A percentile compares a stretch with the other conserved stretches of the same genome.
phyloP scores from a whole-genome alignment of 1,139 yeast species.

The Sugiyamaella castrensis region DNA sequence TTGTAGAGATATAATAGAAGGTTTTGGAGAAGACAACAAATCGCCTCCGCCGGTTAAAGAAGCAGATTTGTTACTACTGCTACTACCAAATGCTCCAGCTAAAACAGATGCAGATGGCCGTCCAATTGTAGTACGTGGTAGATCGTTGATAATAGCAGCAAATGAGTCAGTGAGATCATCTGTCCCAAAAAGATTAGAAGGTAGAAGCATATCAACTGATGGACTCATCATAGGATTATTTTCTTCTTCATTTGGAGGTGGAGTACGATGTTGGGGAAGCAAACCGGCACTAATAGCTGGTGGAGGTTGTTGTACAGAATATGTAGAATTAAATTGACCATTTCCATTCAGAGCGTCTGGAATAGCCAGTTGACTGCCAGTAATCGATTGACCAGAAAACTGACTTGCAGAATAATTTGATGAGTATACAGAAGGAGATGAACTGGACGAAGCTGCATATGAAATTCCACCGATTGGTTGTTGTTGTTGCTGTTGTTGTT shows the following conservation, averaged over 20 bases:
- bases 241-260: conserved; percentile 6
- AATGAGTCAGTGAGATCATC: conserved; percentile 32
- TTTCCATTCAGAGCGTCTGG: too few species aligned
- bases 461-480: too few species aligned
- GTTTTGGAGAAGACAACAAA: conserved; percentile 22
- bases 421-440: too few species aligned
- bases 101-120: conserved; percentile 28
- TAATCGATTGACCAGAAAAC: too few species aligned
- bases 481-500: not conserved
- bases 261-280: conserved; percentile 2
- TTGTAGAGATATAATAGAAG: conserved; percentile 20
- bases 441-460: too few species aligned
- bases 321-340: too few species aligned
- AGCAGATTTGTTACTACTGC: conserved; percentile 14
- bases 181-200: conserved; percentile 34
- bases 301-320: too few species aligned
- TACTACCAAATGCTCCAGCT: conserved; percentile 24
- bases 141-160: conserved; percentile 18
- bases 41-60: conserved; percentile 15
- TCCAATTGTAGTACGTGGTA: conserved; percentile 9
- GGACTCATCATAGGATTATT: conserved; percentile 29
- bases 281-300: not conserved
- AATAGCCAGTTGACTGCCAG: too few species aligned
- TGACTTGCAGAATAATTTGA: too few species aligned
- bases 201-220: conserved; percentile 33